phyloP scores from a whole-genome alignment of 805 yeast genomes.

The Blastobotrys terrestris region DNA sequence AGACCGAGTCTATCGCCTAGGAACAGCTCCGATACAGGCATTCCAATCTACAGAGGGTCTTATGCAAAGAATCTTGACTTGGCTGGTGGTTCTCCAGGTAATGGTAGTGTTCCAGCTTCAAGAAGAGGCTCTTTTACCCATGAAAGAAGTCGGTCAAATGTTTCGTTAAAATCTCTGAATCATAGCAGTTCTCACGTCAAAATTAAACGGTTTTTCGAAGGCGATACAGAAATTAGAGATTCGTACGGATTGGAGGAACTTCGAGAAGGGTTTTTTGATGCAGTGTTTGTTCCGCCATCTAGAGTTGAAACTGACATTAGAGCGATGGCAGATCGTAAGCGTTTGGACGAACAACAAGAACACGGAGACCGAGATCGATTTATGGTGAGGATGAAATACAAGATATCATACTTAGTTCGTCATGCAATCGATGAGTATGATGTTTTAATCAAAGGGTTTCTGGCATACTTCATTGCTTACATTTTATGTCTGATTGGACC shows the following conservation, averaged over 20 bases:
- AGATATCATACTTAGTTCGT: not conserved
- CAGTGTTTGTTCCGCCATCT: slow-evolving; percentile 34
- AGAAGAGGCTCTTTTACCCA: not conserved
- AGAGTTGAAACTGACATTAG: slow-evolving; percentile 7
- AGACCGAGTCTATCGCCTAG: not conserved
- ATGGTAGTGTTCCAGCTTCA: not conserved
- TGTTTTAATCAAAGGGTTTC: slow-evolving; percentile 27
- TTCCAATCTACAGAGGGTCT: slow-evolving; percentile 9
- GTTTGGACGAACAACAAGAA: not conserved
- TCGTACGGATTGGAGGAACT: slow-evolving; percentile 39
- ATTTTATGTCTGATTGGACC: slow-evolving; percentile 36
- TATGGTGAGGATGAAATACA: not conserved
- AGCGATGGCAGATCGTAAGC: not conserved
- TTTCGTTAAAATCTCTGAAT: slow-evolving; percentile 3
- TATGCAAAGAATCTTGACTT: not conserved
- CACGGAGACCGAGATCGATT: not conserved
- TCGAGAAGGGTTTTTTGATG: slow-evolving; percentile 46
- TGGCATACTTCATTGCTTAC: slow-evolving; percentile 38
- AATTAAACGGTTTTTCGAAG: slow-evolving; percentile 11
- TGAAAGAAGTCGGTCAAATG: not conserved
- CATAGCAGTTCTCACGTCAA: slow-evolving; percentile 6
- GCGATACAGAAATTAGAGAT: slow-evolving; percentile 30
- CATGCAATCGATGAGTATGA: slow-evolving; percentile 2
- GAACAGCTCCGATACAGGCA: not conserved
- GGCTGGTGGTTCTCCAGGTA: not conserved